These are phyloP conservation scores for Pisolithus thermaeus DNA, from an alignment of 1,284 basidiomycete genomes.

Conservation along the genomic window DNA sequence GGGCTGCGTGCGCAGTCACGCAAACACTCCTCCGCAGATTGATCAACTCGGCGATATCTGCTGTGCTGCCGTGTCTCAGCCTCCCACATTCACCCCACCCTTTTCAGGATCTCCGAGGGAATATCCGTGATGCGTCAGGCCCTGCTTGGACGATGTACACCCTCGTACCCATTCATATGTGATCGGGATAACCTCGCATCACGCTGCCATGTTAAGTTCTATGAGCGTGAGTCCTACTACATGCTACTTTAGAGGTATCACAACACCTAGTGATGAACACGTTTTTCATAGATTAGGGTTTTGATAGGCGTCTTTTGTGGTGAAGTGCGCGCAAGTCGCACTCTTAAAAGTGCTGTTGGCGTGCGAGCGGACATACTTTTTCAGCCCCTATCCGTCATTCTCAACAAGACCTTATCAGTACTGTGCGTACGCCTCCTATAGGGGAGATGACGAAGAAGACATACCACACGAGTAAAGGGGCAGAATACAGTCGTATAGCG, in stretches of 20 bases:
- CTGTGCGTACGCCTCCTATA: too few species aligned
- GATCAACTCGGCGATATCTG: not conserved
- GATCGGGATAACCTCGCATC: not conserved
- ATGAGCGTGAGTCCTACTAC: not conserved
- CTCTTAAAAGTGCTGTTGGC: not conserved
- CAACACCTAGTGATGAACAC: not conserved
- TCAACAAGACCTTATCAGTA: too few species aligned
- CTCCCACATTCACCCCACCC: not conserved
- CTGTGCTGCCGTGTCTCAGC: not conserved
- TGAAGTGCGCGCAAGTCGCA: too few species aligned
- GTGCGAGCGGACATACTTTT: not conserved
- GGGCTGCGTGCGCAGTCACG: too few species aligned
- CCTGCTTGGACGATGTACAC: not conserved
- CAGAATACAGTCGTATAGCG: too few species aligned
- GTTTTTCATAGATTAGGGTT: not conserved
- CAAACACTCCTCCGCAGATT: too few species aligned
- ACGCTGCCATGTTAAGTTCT: too few species aligned
- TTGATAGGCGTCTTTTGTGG: not conserved
- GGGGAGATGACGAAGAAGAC: too few species aligned
- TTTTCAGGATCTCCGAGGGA: not conserved
- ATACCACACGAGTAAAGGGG: too few species aligned
- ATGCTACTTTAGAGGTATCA: too few species aligned
- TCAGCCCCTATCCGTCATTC: not conserved
- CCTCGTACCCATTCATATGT: not conserved
- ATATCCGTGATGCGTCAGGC: not conserved